Evolutionary conservation across 139 green algal genomes (phyloP).

Genomic region (Klebsormidium nitens): DNA sequence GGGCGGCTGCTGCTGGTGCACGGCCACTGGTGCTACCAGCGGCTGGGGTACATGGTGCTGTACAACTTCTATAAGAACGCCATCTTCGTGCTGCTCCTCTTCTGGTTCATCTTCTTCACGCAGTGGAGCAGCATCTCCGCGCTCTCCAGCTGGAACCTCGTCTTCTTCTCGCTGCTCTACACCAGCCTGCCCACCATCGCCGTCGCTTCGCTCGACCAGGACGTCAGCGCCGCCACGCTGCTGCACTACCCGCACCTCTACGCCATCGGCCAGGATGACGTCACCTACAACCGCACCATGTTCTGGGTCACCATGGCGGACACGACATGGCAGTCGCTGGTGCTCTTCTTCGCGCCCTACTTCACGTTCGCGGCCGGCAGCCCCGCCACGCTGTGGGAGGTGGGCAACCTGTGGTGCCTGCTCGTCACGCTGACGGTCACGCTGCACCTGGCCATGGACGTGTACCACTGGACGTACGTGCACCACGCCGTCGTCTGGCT

Average conservation of each 20-base stretch:
- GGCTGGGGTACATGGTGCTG: constrained; percentile 41
- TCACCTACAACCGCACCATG: constrained; percentile 31
- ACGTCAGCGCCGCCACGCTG: constrained; percentile 31
- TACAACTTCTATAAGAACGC: constrained; percentile 61
- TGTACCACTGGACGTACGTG: constrained; percentile 39
- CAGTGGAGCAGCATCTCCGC: constrained; percentile 9
- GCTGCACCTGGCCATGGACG: constrained; percentile 44
- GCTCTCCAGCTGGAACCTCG: constrained; percentile 41
- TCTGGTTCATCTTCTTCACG: constrained; percentile 36
- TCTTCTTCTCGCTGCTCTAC: constrained; percentile 58
- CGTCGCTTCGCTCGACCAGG: constrained; percentile 53
- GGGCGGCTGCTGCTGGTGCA: constrained; percentile 44
- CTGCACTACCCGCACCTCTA: constrained; percentile 50
- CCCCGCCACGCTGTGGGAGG: constrained; percentile 33
- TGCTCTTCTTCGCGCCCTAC: constrained; percentile 33
- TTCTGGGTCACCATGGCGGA: constrained; percentile 37
- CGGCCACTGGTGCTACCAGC: constrained; percentile 45
- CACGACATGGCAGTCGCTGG: constrained; percentile 39
- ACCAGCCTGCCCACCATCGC: constrained; percentile 49
- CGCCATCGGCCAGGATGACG: constrained; percentile 14
- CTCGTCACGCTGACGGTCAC: constrained; percentile 43
- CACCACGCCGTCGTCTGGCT: constrained; percentile 35
- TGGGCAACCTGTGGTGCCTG: constrained; percentile 40
- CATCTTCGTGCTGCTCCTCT: constrained; percentile 36
- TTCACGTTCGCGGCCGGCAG: background rate